Evolutionary conservation across 257 asterid species (phyloP), one percentile per base, ranked within the genome.

Genomic region (Avicennia marina): DNA sequence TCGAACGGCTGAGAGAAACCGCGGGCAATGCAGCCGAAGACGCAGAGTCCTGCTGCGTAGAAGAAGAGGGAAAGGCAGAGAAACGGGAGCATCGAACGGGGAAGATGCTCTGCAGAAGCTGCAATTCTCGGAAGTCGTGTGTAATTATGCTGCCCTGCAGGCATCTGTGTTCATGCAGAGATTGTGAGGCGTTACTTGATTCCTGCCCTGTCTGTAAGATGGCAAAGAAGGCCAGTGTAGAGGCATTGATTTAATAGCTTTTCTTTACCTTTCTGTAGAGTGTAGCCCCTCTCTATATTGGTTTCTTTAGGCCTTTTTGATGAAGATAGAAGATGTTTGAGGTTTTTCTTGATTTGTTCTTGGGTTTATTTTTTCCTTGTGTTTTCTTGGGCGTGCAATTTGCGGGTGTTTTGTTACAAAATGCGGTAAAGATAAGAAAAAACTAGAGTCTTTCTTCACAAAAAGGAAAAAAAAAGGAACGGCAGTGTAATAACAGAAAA

Each of bases 91-190:
- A n/a, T 18, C 46, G 33, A 29, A 36, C 27, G 45, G 48, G 65
- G 60, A 75, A 39, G 60, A 45, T 65, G 81, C 27, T 54, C 1
- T 90, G 98, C 68, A 81, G 73, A 60, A 49, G 75, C 25, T 87
- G 98, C 69, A 64, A 65, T 38, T 19, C 31, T 54, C 53, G 85
- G 64, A 65, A 67, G 16, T 65, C 84, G 70, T 63, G 93, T 54
- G 81, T 88, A 10, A 58, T 91, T 40, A 60, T 88, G 69, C 54
- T 91, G 34, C 96, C 96, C 0, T 91, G 96, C 49, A 73, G 96
- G 53, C 98, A 91, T 65, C 78, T 91, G 0, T 83, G 86, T 26
- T 71, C 78, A 4, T 91, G 98, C 80, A 62, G 59, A 31, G 58
- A 48, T 32, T 91, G 96, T 48, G 94, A 70, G 11, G 71, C 77